Evolutionary conservation across 2,329 filamentous ascomycete genomes (phyloP).

Genomic region (Diaporthe capsici): DNA sequence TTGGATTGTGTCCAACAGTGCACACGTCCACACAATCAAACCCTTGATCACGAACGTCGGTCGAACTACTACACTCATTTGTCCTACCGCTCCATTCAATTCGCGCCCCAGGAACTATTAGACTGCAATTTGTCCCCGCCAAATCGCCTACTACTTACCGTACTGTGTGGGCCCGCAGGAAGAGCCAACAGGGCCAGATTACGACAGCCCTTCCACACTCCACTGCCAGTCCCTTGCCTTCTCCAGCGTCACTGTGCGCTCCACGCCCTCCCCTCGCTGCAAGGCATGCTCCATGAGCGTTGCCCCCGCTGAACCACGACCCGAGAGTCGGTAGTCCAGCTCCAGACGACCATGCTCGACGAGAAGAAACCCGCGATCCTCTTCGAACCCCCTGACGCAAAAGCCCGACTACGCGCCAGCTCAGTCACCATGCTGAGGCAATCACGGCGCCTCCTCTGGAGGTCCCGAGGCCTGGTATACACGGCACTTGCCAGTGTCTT

Average conservation of each 20-base stretch:
- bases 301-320: constrained; percentile 33
- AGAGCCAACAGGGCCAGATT: constrained; percentile 32
- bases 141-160: neutral
- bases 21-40: constrained; percentile 15
- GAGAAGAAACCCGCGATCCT: constrained; percentile 34
- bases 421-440: constrained; percentile 49
- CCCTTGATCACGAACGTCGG: neutral
- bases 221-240: constrained; percentile 2
- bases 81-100: neutral
- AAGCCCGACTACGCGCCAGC: constrained; percentile 39
- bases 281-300: constrained; percentile 36
- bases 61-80: constrained; percentile 14
- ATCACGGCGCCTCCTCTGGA: constrained; percentile 43
- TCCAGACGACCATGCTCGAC: constrained; percentile 39
- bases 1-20: constrained; percentile 19
- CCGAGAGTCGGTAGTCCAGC: constrained; percentile 26
- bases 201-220: constrained; percentile 17
- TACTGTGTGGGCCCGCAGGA: constrained; percentile 34
- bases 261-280: constrained; percentile 3
- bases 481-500: constrained; percentile 56
- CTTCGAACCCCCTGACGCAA: constrained; percentile 36
- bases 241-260: constrained; percentile 13
- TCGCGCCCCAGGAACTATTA: neutral
- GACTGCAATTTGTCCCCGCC: constrained; percentile 2
- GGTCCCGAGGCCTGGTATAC: constrained; percentile 59